Evolutionary conservation across 257 asterid genomes (phyloP), one percentile per base, ranked within the genome.

Genomic region (Gynochthodes officinalis): DNA sequence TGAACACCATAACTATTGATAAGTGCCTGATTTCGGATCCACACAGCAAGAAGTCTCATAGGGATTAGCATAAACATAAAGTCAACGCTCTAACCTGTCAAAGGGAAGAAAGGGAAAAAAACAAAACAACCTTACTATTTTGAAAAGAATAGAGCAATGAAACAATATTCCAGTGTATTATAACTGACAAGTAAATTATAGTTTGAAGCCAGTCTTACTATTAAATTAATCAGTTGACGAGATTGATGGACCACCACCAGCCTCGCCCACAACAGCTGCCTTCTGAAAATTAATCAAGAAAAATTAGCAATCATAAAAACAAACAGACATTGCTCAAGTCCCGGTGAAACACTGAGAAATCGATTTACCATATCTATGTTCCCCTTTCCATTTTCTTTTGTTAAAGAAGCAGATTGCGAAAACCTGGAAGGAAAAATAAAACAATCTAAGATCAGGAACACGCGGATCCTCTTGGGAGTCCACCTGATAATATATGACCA

Each of bases 371-470:
- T 53, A 65, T 67, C 75, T 16, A 44, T 30, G 28, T 53, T 52
- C 67, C 43, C 88, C 62, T 75, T 27, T 35, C 73, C 81, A 4
- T 76, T 81, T 19, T 46, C 53, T 58, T 71, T 71, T 8, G 73
- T 43, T 40, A 58, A 61, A 37, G 83, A 55, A 75, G 27, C 64
- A 81, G 88, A 66, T 30, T 79, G 75, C 52, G 88, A 84, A 77
- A 84, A 84, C 82, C 88, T 84, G 75, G 37, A 65, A 73, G 70
- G 50, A 48, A 69, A 30, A 43, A 67, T 15, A 33, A 21, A 37
- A 25, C 19, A 25, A 67, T 15, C 4, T 18, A 32, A 40, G n/a
- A 72, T 59, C n/a, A 50, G 10, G 32, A 50, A 35, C 27, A 76
- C 0, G 23, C 59, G 33, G 27, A 4, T 23, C 53, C 53, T 32